Evolutionary conservation across 257 asterid species (phyloP).

Genomic region (Rubia yunnanensis): DNA sequence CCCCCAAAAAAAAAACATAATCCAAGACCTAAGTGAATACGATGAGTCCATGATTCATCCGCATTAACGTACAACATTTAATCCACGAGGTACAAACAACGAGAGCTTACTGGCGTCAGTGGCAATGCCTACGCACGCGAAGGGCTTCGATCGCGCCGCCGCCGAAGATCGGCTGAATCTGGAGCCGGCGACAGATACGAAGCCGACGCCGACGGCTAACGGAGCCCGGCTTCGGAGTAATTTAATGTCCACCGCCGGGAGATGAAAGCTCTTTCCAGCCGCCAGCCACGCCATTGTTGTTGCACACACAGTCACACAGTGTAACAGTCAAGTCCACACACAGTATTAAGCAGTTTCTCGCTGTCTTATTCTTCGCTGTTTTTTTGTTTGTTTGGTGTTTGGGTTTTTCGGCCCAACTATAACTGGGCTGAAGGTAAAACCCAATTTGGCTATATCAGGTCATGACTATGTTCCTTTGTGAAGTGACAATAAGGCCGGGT

Average conservation of each 20-base stretch:
- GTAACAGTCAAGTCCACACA: background rate
- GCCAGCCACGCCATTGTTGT: constrained; percentile 60
- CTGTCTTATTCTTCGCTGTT: too few species aligned
- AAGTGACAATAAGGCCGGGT: too few species aligned
- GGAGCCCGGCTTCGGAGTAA: constrained; percentile 47
- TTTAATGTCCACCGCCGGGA: constrained; percentile 56
- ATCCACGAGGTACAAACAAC: background rate
- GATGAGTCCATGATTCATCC: background rate
- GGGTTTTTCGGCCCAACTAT: too few species aligned
- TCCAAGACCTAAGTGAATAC: background rate
- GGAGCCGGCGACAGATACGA: constrained; percentile 50
- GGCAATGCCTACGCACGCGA: constrained; percentile 57
- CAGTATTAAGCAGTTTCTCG: too few species aligned
- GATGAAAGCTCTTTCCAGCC: constrained; percentile 61
- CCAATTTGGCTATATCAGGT: too few species aligned
- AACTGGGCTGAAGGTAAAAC: too few species aligned
- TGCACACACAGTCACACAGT: background rate
- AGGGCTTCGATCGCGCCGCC: constrained; percentile 29
- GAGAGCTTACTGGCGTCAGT: constrained; percentile 39
- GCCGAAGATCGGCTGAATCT: constrained; percentile 34
- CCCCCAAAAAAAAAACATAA: too few species aligned
- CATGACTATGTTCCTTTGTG: too few species aligned
- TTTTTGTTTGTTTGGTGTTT: too few species aligned
- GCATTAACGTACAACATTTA: background rate
- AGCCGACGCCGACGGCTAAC: constrained; percentile 40